Percentiles rank a stretch among this genome's conserved stretches.
Conservation (phyloP, 768 basidiomycete species). For the Phaeotremella fagi region DNA sequence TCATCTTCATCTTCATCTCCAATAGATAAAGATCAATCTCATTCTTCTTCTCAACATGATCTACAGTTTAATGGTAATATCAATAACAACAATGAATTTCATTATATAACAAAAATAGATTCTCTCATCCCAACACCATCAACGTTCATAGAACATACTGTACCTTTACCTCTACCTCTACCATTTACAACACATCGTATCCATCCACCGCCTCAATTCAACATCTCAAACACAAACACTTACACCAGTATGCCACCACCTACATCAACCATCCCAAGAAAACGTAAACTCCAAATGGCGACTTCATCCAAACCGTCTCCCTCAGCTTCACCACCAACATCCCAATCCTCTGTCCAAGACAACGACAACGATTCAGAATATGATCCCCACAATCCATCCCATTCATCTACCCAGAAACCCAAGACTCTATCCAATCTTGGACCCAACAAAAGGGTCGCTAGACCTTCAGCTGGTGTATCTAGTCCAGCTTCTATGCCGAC, state of each 20-base stretch:
- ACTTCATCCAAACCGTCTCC: background rate
- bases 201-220: background rate
- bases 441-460: no score
- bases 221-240: background rate
- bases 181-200: background rate
- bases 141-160: no score
- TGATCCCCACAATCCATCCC: background rate
- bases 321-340: background rate
- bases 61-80: no score
- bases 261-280: background rate
- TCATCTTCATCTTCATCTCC: background rate
- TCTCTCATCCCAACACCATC: no score
- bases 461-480: background rate
- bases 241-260: background rate
- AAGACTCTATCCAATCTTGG: no score
- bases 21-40: no score
- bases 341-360: background rate
- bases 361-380: background rate
- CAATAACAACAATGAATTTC: no score
- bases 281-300: background rate
- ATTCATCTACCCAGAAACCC: background rate
- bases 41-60: no score
- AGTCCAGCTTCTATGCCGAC: background rate
- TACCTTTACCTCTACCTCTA: background rate
- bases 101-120: no score